Percentiles rank a stretch among this genome's conserved stretches.
Conservation (phyloP, 2,329 filamentous ascomycete genomes). For the Aspergillus bombycis region DNA sequence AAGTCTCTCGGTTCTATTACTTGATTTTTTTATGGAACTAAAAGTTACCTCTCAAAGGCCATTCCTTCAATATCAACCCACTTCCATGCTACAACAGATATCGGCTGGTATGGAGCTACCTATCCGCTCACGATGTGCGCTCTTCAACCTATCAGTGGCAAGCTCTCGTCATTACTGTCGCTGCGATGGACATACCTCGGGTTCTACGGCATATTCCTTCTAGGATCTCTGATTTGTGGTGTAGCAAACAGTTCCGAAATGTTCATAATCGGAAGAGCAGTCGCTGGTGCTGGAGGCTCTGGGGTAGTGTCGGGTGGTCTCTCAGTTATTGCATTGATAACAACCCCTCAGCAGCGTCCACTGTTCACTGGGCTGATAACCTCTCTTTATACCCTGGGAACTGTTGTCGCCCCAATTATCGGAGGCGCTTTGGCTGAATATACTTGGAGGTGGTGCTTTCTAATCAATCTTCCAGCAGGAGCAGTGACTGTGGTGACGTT, state of each 20-base stretch:
- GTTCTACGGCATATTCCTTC: constrained; percentile 12
- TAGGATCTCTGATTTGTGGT: constrained; percentile 14
- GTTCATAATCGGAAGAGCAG: constrained; percentile 14
- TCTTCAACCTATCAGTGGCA: constrained; percentile 9
- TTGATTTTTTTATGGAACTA: constrained; percentile 4
- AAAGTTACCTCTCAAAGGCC: constrained; percentile 5
- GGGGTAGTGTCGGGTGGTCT: constrained; percentile 15
- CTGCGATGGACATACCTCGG: constrained; percentile 10
- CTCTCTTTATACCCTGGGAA: constrained; percentile 10
- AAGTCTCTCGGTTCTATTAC: constrained; percentile 3
- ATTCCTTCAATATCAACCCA: constrained; percentile 10
- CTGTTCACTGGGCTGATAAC: constrained; percentile 8
- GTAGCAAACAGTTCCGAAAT: constrained; percentile 11
- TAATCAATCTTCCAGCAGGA: constrained; percentile 17
- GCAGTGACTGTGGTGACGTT: constrained; percentile 15
- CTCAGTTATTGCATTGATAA: constrained; percentile 10
- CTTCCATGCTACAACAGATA: constrained; percentile 9
- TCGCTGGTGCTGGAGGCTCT: constrained; percentile 14
- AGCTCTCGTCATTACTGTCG: constrained; percentile 1
- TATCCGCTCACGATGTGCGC: constrained; percentile 14
- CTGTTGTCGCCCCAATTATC: constrained; percentile 12
- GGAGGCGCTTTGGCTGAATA: constrained; percentile 9
- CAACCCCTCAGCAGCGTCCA: constrained; percentile 10
- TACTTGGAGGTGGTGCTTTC: constrained; percentile 14
- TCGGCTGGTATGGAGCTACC: constrained; percentile 10